Percentiles rank a stretch among this genome's conserved stretches.
Conservation (phyloP, 2,329 filamentous ascomycete species). For the Sphaerulina vaccinii region DNA sequence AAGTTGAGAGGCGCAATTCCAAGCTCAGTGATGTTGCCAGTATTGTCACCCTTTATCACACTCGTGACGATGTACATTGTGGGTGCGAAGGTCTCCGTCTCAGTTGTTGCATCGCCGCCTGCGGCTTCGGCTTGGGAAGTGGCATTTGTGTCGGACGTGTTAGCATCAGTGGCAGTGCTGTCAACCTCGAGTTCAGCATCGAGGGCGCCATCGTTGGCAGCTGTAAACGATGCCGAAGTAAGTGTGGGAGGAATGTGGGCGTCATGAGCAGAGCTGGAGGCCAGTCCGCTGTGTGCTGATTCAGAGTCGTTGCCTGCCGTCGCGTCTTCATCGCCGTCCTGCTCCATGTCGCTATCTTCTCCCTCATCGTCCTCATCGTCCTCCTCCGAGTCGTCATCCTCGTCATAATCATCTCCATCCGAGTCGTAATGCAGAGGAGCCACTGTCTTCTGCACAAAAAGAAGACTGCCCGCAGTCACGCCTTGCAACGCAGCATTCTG, state of each 20-base stretch:
- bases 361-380: constrained; percentile 12
- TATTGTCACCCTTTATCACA: constrained; percentile 15
- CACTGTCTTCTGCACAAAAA: constrained; percentile 20
- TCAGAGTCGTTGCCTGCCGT: not conserved
- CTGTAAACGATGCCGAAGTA: no score
- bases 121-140: constrained; percentile 7
- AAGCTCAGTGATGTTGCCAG: constrained; percentile 18
- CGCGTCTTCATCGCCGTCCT: constrained; percentile 6
- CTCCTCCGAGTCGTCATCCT: constrained; percentile 13
- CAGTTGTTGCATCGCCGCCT: constrained; percentile 3
- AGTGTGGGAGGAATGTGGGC: no score
- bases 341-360: constrained; percentile 10
- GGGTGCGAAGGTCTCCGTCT: constrained; percentile 1
- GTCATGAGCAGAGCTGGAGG: no score
- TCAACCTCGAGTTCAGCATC: no score
- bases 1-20: constrained; percentile 19
- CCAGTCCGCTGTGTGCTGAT: not conserved
- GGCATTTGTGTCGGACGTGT: no score
- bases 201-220: no score
- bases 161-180: not conserved
- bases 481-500: constrained; percentile 17
- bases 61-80: constrained; percentile 18
- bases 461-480: constrained; percentile 24
- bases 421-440: no score
- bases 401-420: not conserved